A percentile compares a stretch with the other conserved stretches of the same genome.
These are phyloP conservation scores for Phyllosticta paracitricarpa DNA, from an alignment of 2,329 filamentous ascomycete genomes.

Conservation along the genomic window DNA sequence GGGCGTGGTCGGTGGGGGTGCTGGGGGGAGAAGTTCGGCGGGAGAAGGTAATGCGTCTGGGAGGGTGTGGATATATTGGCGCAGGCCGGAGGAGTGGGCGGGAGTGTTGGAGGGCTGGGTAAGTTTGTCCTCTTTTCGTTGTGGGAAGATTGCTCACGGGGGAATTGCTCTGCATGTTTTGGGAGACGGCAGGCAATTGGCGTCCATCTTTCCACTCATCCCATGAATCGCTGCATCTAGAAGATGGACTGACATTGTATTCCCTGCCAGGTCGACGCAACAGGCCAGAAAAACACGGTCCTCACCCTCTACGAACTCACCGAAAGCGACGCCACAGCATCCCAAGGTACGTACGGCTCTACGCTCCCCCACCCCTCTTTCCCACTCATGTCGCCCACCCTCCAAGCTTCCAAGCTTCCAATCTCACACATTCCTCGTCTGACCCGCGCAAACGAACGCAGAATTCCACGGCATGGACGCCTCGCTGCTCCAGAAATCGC, in stretches of 20 bases:
- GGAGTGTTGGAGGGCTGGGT: slow-evolving; percentile 60
- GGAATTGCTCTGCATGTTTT: not conserved
- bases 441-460: not conserved
- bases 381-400: not conserved
- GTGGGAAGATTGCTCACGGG: not conserved
- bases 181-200: not conserved
- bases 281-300: slow-evolving; percentile 79
- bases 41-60: slow-evolving; percentile 17
- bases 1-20: not conserved
- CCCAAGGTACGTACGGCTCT: slow-evolving; percentile 44
- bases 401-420: not conserved
- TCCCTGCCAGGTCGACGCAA: slow-evolving; percentile 52
- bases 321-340: slow-evolving; percentile 68
- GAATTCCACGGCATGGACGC: slow-evolving; percentile 85
- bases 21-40: slow-evolving; percentile 12
- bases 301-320: slow-evolving; percentile 86
- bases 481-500: slow-evolving; percentile 67
- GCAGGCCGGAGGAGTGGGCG: slow-evolving; percentile 84
- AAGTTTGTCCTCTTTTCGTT: not conserved
- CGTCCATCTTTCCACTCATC: not conserved
- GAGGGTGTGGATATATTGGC: slow-evolving; percentile 70
- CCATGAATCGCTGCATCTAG: too few relatives aligned
- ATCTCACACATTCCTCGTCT: not conserved
- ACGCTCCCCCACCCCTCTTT: not conserved
- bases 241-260: not conserved